Conservation (phyloP, 73 alveolate genomes). For the Tetrahymena borealis region DNA sequence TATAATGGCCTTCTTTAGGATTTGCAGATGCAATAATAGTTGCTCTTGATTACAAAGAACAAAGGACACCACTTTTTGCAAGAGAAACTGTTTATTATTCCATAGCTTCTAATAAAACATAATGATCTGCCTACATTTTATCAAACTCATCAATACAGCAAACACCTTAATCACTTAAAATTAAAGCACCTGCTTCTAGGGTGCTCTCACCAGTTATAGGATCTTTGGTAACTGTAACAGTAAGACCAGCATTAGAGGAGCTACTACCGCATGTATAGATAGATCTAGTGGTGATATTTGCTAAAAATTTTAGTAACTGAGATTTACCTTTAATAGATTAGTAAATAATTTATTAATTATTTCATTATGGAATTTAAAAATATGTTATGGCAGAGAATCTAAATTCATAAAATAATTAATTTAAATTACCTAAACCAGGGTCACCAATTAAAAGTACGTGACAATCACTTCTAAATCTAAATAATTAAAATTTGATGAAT, state of each 20-base stretch:
- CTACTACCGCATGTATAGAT: slow-evolving; percentile 82
- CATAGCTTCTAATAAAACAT: slow-evolving; percentile 80
- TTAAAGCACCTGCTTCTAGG: slow-evolving; percentile 86
- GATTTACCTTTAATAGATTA: slow-evolving; percentile 59
- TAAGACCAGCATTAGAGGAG: slow-evolving; percentile 79
- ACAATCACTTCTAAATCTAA: slow-evolving; percentile 27
- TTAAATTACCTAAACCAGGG: slow-evolving; percentile 32
- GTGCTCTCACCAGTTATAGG: slow-evolving; percentile 64
- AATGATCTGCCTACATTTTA: slow-evolving; percentile 75
- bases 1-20: slow-evolving; percentile 78
- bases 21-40: slow-evolving; percentile 83
- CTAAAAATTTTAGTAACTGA: slow-evolving; percentile 64
- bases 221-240: slow-evolving; percentile 55
- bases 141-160: slow-evolving; percentile 91
- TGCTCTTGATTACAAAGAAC: slow-evolving; percentile 73
- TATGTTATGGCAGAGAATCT: too few relatives aligned
- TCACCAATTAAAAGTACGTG: slow-evolving; percentile 49
- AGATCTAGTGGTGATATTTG: slow-evolving; percentile 66
- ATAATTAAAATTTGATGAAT: neutral
- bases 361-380: too few relatives aligned
- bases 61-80: slow-evolving; percentile 81
- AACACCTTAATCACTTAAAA: slow-evolving; percentile 76
- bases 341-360: neutral
- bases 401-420: neutral
- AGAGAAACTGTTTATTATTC: slow-evolving; percentile 78